Conservation (phyloP, 163 green algal genomes). For the Volvox carteri region DNA sequence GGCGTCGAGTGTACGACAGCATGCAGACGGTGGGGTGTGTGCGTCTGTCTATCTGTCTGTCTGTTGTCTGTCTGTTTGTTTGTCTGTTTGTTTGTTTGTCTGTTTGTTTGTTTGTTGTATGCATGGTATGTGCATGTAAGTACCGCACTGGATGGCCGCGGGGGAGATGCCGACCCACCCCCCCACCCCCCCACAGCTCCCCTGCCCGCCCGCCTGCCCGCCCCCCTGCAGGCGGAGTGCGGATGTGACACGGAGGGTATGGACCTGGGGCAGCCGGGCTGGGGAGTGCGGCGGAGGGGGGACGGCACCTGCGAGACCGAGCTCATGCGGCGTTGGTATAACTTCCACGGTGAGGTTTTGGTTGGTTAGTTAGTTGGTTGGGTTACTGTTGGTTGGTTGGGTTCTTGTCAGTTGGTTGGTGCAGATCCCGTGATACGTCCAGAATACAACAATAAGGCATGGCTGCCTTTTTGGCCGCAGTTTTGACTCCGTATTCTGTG, state of each 20-base stretch:
- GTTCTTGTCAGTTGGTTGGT: background rate
- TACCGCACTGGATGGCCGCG: background rate
- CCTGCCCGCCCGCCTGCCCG: too few species aligned
- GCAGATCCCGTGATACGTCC: background rate
- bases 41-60: too few species aligned
- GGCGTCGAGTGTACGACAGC: too few species aligned
- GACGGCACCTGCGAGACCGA: background rate
- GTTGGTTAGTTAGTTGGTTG: background rate
- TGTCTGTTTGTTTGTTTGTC: background rate
- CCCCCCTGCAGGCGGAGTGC: background rate
- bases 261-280: background rate
- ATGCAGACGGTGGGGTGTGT: too few species aligned
- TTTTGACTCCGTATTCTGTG: background rate
- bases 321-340: background rate
- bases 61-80: background rate
- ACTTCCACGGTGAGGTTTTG: slow-evolving; percentile 1
- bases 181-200: too few species aligned
- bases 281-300: background rate
- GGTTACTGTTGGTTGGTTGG: background rate
- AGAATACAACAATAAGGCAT: background rate
- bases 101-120: background rate
- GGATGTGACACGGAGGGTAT: background rate
- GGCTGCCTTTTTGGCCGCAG: background rate
- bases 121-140: background rate
- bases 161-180: background rate